Base-by-base conservation (phyloP, 2,329 filamentous ascomycete species). In the Coniochaeta ligniaria region DNA sequence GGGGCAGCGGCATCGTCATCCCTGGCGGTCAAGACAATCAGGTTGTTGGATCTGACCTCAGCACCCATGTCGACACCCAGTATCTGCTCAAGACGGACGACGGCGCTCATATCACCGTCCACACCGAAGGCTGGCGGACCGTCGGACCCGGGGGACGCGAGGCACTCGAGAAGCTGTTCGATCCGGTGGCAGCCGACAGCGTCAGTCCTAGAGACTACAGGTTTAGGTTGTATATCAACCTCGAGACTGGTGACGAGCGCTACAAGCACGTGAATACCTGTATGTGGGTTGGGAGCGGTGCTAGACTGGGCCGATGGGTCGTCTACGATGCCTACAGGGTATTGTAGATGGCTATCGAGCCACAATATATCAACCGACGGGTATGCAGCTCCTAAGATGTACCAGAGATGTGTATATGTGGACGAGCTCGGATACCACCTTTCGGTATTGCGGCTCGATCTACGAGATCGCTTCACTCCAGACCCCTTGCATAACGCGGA, bases 211-310 rank as follows among this genome's bases (percentile, higher is more conserved):
- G 62, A 22, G 65, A 64, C 9, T 69, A 69, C 63, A 61, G 61
- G 31, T 63, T 69, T 20, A 66, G 68, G n/a, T 63, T 67, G 7
- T 66, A 60, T 20, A 63, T 69, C 28, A 57, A 66, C 45, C 63
- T 69, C 17, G 67, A 70, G 63, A 69, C 68, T 16, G 68, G 68
- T 17, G 67, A 69, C 28, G 61, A 62, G 41, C 63, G 68, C 20
- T 69, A 69, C 57, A 59, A 57, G 24, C 60, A 66, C 12, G n/a
- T 69, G 14, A 68, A 67, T 57, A 65, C 62, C 17, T 65, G 63
- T 36, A 38, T 69, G 11, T 70, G 66, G 65, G 31, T 67, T 1
- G 67, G 59, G 20, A 67, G 65, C 36, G 68, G 68, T 12, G 67
- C 64, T 20, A 65, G 68, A 7, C 57, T 66, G 31, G 66, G 67